phyloP scores from a whole-genome alignment of 2,329 filamentous ascomycete genomes.

The Aspergillus tamarii region DNA sequence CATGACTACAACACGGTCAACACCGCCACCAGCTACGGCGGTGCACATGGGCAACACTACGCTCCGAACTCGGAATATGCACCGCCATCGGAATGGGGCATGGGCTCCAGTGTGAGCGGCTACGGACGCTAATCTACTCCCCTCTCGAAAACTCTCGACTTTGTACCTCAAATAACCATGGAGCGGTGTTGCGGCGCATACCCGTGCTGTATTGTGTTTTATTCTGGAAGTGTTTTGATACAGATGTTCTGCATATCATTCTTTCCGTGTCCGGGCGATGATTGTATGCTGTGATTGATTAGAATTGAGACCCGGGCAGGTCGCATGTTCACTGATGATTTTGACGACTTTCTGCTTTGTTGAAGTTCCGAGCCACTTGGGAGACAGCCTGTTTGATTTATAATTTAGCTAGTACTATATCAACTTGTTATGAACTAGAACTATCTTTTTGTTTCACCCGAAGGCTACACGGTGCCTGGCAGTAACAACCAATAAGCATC shows the following conservation, averaged over 20 bases:
- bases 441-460: background rate
- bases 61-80: slow-evolving; percentile 19
- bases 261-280: slow-evolving; percentile 10
- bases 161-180: slow-evolving; percentile 33
- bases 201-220: slow-evolving; percentile 24
- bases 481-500: background rate
- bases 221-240: slow-evolving; percentile 16
- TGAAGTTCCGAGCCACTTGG: background rate
- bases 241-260: slow-evolving; percentile 14
- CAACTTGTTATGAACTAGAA: background rate
- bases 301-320: background rate
- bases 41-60: slow-evolving; percentile 43
- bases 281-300: slow-evolving; percentile 15
- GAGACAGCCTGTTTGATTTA: background rate
- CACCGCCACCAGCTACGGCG: slow-evolving; percentile 44
- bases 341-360: slow-evolving; percentile 13
- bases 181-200: slow-evolving; percentile 35
- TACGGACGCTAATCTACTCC: slow-evolving; percentile 26
- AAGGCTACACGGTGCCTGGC: background rate
- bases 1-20: slow-evolving; percentile 43
- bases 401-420: background rate
- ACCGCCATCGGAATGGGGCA: slow-evolving; percentile 25
- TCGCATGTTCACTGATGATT: slow-evolving; percentile 22
- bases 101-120: slow-evolving; percentile 23
- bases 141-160: slow-evolving; percentile 20